A percentile compares a stretch with the other conserved stretches of the same genome.
Conservation (phyloP, 371 early-diverging fungal genomes). For the Mortierella sp. region DNA sequence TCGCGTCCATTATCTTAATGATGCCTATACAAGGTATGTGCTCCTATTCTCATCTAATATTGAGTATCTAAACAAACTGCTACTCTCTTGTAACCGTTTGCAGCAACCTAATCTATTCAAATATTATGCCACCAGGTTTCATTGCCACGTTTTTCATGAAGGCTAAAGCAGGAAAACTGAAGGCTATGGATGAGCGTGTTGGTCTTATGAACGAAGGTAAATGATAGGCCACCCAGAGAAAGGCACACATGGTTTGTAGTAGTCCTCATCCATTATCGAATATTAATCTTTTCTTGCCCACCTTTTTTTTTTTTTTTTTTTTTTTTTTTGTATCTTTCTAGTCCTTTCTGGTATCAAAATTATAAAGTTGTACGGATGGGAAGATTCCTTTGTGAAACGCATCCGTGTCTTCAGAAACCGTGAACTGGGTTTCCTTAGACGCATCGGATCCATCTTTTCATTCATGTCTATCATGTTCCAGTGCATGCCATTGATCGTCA, state of each 20-base stretch:
- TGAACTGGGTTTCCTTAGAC: constrained; percentile 36
- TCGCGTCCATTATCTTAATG: constrained; percentile 61
- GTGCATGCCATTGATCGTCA: constrained; percentile 59
- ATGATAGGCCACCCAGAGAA: constrained; percentile 8
- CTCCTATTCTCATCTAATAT: neutral
- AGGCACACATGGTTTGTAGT: neutral
- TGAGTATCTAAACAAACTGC: too few species aligned
- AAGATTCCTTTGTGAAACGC: constrained; percentile 52
- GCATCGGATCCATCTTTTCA: constrained; percentile 31
- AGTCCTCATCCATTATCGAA: neutral
- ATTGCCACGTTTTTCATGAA: constrained; percentile 53
- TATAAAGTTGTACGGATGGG: constrained; percentile 63
- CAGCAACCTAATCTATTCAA: neutral
- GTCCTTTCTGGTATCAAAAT: constrained; percentile 60
- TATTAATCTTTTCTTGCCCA: neutral
- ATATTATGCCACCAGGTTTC: constrained; percentile 21
- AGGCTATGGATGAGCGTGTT: constrained; percentile 42
- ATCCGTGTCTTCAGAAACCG: constrained; percentile 35
- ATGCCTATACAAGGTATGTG: constrained; percentile 61
- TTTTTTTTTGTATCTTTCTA: neutral
- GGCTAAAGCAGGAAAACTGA: constrained; percentile 34
- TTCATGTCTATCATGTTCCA: constrained; percentile 70
- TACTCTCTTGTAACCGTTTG: too few species aligned
- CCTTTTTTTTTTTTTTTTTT: too few species aligned
- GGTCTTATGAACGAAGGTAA: constrained; percentile 57